Evolutionary conservation across 805 yeast species (phyloP).

Genomic region (Saccharomycodes ludwigii): DNA sequence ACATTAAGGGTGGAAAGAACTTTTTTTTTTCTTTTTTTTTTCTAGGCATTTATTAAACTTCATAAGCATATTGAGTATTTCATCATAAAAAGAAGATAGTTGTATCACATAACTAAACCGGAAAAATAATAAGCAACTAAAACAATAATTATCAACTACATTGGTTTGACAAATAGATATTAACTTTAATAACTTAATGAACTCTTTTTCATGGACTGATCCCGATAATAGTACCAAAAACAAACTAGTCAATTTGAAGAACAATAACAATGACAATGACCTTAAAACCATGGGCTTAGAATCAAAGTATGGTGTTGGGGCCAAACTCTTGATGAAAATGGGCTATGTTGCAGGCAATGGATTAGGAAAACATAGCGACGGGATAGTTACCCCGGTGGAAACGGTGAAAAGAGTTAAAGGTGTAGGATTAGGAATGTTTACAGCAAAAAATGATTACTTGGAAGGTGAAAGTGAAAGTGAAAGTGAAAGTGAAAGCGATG

Average conservation of each 20-base stretch:
- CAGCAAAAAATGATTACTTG: slow-evolving; percentile 23
- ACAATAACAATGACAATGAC: slow-evolving; percentile 4
- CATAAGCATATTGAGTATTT: neutral
- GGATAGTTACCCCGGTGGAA: slow-evolving; percentile 73
- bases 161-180: no score
- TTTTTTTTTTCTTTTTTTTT: slow-evolving; percentile 1
- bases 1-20: no score
- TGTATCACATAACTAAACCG: no score
- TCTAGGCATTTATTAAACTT: neutral
- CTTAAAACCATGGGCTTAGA: no score
- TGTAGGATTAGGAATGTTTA: slow-evolving; percentile 60
- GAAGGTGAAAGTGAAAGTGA: slow-evolving; percentile 9
- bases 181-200: no score
- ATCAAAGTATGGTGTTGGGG: slow-evolving; percentile 72
- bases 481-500: slow-evolving; percentile 12
- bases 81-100: no score
- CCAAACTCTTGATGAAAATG: slow-evolving; percentile 65
- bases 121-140: no score
- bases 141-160: no score
- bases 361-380: slow-evolving; percentile 56
- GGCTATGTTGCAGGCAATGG: slow-evolving; percentile 81
- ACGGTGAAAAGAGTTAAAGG: slow-evolving; percentile 46
- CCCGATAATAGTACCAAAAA: slow-evolving; percentile 1
- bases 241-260: slow-evolving; percentile 3
- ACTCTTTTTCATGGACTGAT: no score